phyloP scores from a whole-genome alignment of 768 basidiomycete genomes.

The Coprinopsis marcescibilis region DNA sequence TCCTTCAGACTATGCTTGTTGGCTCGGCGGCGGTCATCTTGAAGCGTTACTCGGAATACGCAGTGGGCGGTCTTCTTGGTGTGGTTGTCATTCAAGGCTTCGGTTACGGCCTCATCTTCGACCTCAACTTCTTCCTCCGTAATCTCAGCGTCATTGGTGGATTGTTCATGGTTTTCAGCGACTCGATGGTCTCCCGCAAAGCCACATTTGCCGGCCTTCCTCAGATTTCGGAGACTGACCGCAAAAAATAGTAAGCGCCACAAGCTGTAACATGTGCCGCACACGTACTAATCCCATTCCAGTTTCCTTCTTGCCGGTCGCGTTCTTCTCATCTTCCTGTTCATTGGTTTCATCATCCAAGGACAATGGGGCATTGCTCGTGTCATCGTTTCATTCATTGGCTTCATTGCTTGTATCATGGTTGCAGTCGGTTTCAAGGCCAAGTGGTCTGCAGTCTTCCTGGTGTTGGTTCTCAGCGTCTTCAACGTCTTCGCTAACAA shows the following conservation, averaged over 20 bases:
- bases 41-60: constrained; percentile 83
- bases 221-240: constrained; percentile 85
- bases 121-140: constrained; percentile 99
- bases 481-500: constrained; percentile 99
- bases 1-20: constrained; percentile 73
- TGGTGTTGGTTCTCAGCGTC: constrained; percentile 83
- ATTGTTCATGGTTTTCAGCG: constrained; percentile 98
- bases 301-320: constrained; percentile 98
- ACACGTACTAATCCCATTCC: not conserved
- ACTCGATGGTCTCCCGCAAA: constrained; percentile 85
- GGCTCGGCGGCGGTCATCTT: constrained; percentile 83
- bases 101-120: constrained; percentile 98
- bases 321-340: constrained; percentile 96
- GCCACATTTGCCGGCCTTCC: constrained; percentile 89
- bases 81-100: constrained; percentile 96
- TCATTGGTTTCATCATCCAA: constrained; percentile 95
- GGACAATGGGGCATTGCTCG: constrained; percentile 87
- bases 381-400: constrained; percentile 82
- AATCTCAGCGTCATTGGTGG: constrained; percentile 98
- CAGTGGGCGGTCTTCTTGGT: constrained; percentile 81
- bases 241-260: constrained; percentile 89
- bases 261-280: not conserved
- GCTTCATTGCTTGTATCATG: constrained; percentile 89
- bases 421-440: constrained; percentile 99
- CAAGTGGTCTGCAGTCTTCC: constrained; percentile 96